Evolutionary conservation across 371 early-diverging fungal genomes (phyloP), one percentile per base, ranked within the genome.

Genomic region (Aphelidium insulamus): DNA sequence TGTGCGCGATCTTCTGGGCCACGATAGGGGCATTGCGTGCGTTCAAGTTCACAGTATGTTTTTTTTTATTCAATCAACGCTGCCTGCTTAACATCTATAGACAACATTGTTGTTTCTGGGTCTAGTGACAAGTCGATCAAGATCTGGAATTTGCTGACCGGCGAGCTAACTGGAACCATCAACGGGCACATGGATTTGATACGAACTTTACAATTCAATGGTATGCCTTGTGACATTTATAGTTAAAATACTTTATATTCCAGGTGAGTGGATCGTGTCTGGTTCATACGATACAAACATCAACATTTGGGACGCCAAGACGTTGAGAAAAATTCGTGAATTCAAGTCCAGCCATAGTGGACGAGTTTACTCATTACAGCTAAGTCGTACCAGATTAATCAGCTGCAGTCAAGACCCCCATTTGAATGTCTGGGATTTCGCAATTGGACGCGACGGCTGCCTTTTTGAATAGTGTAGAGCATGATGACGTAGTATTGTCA

Each of bases 281-380:
- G 83, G 86, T 4, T 66, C 71, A 5, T 91, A 92, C 48, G 98
- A 98, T 53, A 80, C 84, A 41, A 72, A 80, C 2, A 74, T 98
- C 34, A 88, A 86, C 43, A 79, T 95, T 25, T 95, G 90, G 85
- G 81, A 91, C 48, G 37, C 57, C n/a, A 45, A 54, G 23, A 50
- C 49, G 8, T 56, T 53, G 0, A 34, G 45, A n/a, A n/a, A n/a
- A n/a, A n/a, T n/a, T n/a, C n/a, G n/a, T n/a, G n/a, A n/a, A n/a
- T n/a, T n/a, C n/a, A n/a, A n/a, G n/a, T n/a, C n/a, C n/a, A n/a
- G n/a, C n/a, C n/a, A n/a, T n/a, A n/a, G n/a, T n/a, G n/a, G n/a
- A n/a, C n/a, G n/a, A n/a, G n/a, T n/a, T n/a, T n/a, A n/a, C n/a
- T n/a, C n/a, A n/a, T n/a, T n/a, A n/a, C n/a, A n/a, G n/a, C n/a